Conservation (phyloP, 495 filamentous ascomycete genomes). For the Aspergillus incahuasiensis region DNA sequence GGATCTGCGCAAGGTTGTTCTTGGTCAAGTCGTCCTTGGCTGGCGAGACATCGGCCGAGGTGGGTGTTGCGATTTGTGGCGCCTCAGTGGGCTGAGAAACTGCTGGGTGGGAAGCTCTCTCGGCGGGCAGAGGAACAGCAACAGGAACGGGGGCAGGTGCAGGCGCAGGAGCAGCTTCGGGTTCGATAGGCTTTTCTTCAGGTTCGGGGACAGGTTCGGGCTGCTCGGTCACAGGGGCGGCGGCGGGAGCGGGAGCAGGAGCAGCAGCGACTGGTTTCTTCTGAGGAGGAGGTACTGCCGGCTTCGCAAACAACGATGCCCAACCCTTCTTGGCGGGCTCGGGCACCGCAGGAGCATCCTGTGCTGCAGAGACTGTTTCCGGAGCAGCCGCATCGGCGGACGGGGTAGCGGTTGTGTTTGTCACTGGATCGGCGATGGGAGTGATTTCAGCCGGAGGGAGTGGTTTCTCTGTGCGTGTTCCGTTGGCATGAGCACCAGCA, state of each 20-base stretch:
- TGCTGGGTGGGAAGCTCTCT: constrained; percentile 28
- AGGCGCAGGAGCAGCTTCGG: constrained; percentile 11
- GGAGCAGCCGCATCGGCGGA: constrained; percentile 26
- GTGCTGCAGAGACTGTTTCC: constrained; percentile 24
- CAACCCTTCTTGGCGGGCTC: constrained; percentile 55
- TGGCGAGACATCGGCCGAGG: constrained; percentile 54
- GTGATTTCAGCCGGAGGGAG: constrained; percentile 33
- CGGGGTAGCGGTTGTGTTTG: constrained; percentile 21
- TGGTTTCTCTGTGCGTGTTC: constrained; percentile 41
- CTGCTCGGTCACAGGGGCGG: constrained; percentile 58
- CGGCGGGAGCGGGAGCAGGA: constrained; percentile 24
- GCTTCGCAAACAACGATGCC: constrained; percentile 59
- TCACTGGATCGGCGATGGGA: constrained; percentile 42
- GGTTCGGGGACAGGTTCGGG: constrained; percentile 55
- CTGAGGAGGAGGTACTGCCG: constrained; percentile 36
- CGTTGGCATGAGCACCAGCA: constrained; percentile 53
- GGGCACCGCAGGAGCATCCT: constrained; percentile 35
- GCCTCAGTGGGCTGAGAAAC: constrained; percentile 19
- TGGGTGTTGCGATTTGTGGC: constrained; percentile 37
- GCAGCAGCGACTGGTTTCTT: constrained; percentile 31
- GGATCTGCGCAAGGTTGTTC: constrained; percentile 84
- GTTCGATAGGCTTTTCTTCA: constrained; percentile 20
- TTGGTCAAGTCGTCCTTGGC: constrained; percentile 85
- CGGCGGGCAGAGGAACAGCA: constrained; percentile 24
- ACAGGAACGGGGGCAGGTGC: constrained; percentile 19